Evolutionary conservation across 139 green algal species (phyloP).

Genomic region (Tetradesmus lagerheimii): DNA sequence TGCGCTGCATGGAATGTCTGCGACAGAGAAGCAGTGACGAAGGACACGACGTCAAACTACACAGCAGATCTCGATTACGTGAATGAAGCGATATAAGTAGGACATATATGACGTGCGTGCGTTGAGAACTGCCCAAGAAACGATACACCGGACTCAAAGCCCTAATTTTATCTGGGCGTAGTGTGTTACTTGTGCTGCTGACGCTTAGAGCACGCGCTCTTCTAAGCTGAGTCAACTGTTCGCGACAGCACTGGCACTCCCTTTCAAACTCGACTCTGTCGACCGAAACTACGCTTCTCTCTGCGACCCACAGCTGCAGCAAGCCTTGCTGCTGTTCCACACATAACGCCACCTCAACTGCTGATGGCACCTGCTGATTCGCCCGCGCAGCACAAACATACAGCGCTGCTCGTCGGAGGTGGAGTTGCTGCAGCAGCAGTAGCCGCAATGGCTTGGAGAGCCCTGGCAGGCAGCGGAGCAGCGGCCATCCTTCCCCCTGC

Average conservation of each 20-base stretch:
- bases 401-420: neutral
- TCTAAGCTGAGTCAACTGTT: neutral
- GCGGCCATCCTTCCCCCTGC: neutral
- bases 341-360: neutral
- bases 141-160: neutral
- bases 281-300: neutral
- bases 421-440: neutral
- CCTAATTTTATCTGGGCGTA: neutral
- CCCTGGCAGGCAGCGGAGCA: neutral
- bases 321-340: neutral
- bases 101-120: no score
- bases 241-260: no score
- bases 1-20: neutral
- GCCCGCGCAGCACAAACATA: neutral
- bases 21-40: neutral
- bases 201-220: neutral
- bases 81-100: no score
- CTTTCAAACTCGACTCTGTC: neutral
- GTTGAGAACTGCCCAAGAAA: neutral
- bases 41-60: neutral
- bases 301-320: no score
- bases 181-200: neutral
- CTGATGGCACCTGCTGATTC: neutral
- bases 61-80: no score
- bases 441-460: constrained; percentile 3